Evolutionary conservation across 129 eudicot species (phyloP), one percentile per base, ranked within the genome.

Genomic region (Daucus carota): DNA sequence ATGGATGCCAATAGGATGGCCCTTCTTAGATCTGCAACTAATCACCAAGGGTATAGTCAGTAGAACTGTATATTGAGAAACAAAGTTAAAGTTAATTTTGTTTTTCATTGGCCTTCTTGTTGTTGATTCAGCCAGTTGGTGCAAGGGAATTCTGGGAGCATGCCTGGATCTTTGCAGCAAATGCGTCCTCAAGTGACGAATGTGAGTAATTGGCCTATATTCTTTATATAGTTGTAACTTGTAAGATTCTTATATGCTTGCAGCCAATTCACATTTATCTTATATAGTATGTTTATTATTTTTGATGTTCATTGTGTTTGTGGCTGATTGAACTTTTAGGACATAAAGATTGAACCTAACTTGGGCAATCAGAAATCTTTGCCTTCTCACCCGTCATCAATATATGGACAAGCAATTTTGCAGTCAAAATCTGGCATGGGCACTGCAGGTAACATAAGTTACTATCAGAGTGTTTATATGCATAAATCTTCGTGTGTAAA

Each of bases 351-450:
- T 73, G 98, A 94, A 84, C 87, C 85, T 72, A 94, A 86, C 84
- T 73, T 94, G 87, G 93, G 92, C 38, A 77, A 89, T 79, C 98
- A 85, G 82, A 94, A 87, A 83, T 83, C 97, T 77, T 73, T 91
- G 88, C 83, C 97, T 42, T 78, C 92, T 82, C 96, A 94, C 76
- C 97, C 96, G 74, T 90, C 98, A 40, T 94, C 98, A 77, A 84
- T 94, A 65, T 94, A 94, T 81, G 97, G 98, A 48, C 98, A 91
- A 82, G 92, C 98, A 22, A 89, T 94, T 89, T 84, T 94, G 77
- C 98, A 94, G 81, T 89, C 98, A 65, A 94, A 94, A 73, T 89
- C 98, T 80, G 98, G 98, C 75, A 80, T 94, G 74, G 92, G 97
- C 50, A 83, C 83, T 84, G 84, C 92, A 82, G 98, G 98, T 94